phyloP scores from a whole-genome alignment of 768 basidiomycete species.

The Kwoniella dendrophila region DNA sequence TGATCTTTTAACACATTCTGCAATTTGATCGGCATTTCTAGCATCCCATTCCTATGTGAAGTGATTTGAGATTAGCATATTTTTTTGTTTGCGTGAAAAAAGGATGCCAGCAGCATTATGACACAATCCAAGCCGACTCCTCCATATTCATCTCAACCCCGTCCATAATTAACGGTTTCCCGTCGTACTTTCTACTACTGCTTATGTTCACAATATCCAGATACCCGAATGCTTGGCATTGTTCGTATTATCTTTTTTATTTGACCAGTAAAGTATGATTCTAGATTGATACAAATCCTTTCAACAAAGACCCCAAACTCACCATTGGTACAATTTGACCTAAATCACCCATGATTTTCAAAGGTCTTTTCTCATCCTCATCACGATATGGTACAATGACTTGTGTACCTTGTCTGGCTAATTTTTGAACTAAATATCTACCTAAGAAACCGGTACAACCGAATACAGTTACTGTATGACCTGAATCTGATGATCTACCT shows the following conservation, averaged over 20 bases:
- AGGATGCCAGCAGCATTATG: too few species aligned
- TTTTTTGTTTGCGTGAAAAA: too few species aligned
- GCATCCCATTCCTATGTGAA: slow-evolving; percentile 86
- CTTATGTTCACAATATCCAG: too few species aligned
- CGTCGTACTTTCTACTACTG: too few species aligned
- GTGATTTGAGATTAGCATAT: neutral
- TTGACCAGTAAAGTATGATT: neutral
- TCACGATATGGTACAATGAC: slow-evolving; percentile 94
- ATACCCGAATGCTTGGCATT: too few species aligned
- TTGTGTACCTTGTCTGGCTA: slow-evolving; percentile 92
- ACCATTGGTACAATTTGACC: slow-evolving; percentile 96
- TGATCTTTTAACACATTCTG: slow-evolving; percentile 89
- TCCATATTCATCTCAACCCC: too few species aligned
- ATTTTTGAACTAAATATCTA: slow-evolving; percentile 87
- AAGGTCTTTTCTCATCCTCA: slow-evolving; percentile 83
- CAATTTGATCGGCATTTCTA: slow-evolving; percentile 84
- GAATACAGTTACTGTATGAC: slow-evolving; percentile 94
- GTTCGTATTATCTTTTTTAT: too few species aligned
- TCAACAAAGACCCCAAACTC: slow-evolving; percentile 35
- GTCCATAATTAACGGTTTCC: too few species aligned
- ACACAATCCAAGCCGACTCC: too few species aligned
- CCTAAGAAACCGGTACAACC: slow-evolving; percentile 95
- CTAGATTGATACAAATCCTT: neutral
- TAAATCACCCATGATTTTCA: slow-evolving; percentile 93
- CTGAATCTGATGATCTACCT: slow-evolving; percentile 76